Evolutionary conservation across 805 yeast species (phyloP).

Genomic region (Ogataea paraovalis): DNA sequence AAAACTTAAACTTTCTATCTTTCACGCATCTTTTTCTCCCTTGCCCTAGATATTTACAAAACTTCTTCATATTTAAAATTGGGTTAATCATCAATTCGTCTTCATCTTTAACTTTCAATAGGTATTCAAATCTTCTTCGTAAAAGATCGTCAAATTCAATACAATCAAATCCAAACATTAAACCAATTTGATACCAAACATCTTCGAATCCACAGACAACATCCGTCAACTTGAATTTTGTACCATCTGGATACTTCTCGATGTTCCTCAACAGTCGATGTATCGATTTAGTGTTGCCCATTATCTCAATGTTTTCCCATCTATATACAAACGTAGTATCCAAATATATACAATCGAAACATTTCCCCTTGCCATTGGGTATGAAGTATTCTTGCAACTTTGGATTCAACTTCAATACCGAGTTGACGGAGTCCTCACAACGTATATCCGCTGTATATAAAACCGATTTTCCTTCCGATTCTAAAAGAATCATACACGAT

Average conservation of each 20-base stretch:
- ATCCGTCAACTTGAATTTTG: slow-evolving; percentile 11
- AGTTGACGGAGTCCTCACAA: slow-evolving; percentile 7
- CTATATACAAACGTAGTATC: slow-evolving; percentile 21
- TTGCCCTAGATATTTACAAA: background rate
- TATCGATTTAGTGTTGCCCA: slow-evolving; percentile 11
- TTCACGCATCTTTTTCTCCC: background rate
- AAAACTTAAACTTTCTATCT: background rate
- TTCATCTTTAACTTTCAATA: background rate
- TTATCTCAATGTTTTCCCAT: slow-evolving; percentile 9
- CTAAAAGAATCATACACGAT: slow-evolving; percentile 15
- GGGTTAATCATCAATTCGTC: slow-evolving; percentile 6
- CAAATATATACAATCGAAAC: slow-evolving; percentile 12
- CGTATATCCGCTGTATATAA: slow-evolving; percentile 21
- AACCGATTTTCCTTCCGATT: background rate
- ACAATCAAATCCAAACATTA: slow-evolving; percentile 5
- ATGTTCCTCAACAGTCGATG: slow-evolving; percentile 8
- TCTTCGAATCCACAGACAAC: slow-evolving; percentile 17
- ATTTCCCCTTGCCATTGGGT: background rate
- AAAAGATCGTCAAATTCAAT: background rate
- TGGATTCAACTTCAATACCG: slow-evolving; percentile 3
- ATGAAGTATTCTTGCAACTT: background rate
- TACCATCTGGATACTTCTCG: slow-evolving; percentile 12
- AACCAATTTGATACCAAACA: slow-evolving; percentile 13
- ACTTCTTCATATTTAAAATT: background rate
- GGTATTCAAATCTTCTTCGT: background rate